Base-by-base conservation (phyloP, 1,284 basidiomycete species). In the Malassezia psittaci region DNA sequence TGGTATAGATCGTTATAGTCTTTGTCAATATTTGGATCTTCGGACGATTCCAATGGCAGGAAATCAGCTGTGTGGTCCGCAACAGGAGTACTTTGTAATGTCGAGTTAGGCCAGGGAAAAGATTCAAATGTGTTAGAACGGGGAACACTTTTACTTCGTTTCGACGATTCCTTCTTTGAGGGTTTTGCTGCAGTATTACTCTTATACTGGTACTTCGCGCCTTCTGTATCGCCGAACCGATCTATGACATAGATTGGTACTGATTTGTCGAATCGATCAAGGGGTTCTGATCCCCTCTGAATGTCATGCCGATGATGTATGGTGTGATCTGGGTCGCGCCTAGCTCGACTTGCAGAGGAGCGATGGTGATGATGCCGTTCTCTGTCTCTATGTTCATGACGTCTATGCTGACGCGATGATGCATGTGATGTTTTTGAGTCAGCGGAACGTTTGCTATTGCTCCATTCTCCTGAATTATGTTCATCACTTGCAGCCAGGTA, bases 161-260 rank as follows among this genome's bases (percentile, higher is more conserved):
- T 29, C 24, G 7, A 29, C 3, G 24, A 29, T 29, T 29, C 24
- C 24, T 29, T 29, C 24, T 29, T 29, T 29, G 24, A 29, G 24
- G 24, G 24, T 19, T 43, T 43, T 5, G 47, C 47, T 1, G 12
- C 16, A 8, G 12, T 32, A 16, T 55, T 13, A 12, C 18, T 18
- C 34, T 48, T 43, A n/a, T 47, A 37, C 18, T 48, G 42, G 19
- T 43, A 49, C 33, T n/a, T 44, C 9, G 53, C 53, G 5, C 41
- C 11, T n/a, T 42, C n/a, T 5, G 9, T 9, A 35, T 55, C 53
- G 32, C 53, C 53, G 33, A 29, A 24, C 2, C 41, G 47, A 40
- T 55, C 53, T 15, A 55, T 41, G 5, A 55, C 39, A 41, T 49
- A 55, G 6, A 45, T 33, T 2, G n/a, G 41, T 6, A 15, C 41